Evolutionary conservation across 768 basidiomycete genomes (phyloP).

Genomic region (Rhizopogon roseolus): DNA sequence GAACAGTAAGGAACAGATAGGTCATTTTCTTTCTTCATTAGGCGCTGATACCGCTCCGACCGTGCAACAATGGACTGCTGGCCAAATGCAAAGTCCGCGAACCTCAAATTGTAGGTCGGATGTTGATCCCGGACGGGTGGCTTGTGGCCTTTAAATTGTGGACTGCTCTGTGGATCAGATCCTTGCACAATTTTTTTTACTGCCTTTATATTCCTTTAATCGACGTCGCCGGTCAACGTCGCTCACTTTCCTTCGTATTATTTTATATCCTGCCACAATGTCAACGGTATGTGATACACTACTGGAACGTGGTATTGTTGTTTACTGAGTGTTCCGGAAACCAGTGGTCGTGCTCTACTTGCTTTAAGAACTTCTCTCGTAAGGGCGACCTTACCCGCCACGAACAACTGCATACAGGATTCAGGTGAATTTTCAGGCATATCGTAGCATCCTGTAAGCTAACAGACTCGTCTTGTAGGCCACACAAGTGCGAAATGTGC

Average conservation of each 20-base stretch:
- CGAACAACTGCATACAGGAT: constrained; percentile 40
- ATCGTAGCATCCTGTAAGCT: neutral
- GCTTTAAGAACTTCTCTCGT: constrained; percentile 47
- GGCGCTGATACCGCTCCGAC: neutral
- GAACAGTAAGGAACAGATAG: neutral
- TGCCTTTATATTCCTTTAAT: constrained; percentile 13
- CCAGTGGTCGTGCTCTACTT: constrained; percentile 38
- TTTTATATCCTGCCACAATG: neutral
- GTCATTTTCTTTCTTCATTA: constrained; percentile 1
- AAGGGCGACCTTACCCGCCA: constrained; percentile 63
- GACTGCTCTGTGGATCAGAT: neutral
- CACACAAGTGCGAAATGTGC: constrained; percentile 47
- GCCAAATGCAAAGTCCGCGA: constrained; percentile 4
- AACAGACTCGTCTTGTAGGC: constrained; percentile 30
- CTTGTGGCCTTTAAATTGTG: constrained; percentile 16
- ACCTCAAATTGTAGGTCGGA: constrained; percentile 6
- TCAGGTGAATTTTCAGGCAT: constrained; percentile 33
- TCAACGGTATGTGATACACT: neutral
- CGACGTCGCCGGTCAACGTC: constrained; percentile 46
- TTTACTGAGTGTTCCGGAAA: neutral
- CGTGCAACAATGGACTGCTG: constrained; percentile 19
- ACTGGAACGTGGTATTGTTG: no score
- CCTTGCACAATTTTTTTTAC: constrained; percentile 8
- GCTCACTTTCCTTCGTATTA: constrained; percentile 16
- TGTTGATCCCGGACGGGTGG: constrained; percentile 8